Evolutionary conservation across 495 filamentous ascomycete genomes (phyloP), one percentile per base, ranked within the genome.

Genomic region (Friedmanniomyces simplex): DNA sequence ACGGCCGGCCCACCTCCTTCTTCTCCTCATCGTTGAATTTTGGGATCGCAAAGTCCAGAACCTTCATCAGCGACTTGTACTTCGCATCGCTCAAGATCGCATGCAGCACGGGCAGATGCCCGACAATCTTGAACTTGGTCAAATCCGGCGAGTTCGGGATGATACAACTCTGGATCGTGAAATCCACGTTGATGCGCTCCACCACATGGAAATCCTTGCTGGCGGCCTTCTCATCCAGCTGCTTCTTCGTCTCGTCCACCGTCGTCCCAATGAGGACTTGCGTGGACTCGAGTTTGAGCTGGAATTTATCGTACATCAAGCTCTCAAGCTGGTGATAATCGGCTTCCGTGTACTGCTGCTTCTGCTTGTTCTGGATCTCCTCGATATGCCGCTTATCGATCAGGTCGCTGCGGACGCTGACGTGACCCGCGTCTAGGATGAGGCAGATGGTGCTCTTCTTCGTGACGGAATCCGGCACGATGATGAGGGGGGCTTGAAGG

Each of bases 221-320:
- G 18, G 85, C 79, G 42, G 87, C 82, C 55, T 81, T 79, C 10
- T 78, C 77, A 11, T 80, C 79, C 13, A 98, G 74, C 65, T 97
- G 91, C n/a, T 82, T 74, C 65, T 88, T 90, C 3, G 93, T 93
- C 58, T 86, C 85, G 54, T 95, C 86, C 42, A 98, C 84, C 0
- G 89, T 90, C n/a, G 93, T 88, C 6, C 93, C 93, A 59, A 98
- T 95, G 24, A 98, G 77, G 55, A 98, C 80, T 67, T 98, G 93
- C 0, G 93, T 98, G 0, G 89, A 91, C 49, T 94, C 84, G 25
- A 98, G 76, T 64, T 93, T 95, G 64, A 98, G 79, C 32, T 86
- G 70, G 71, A 97, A 98, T 41, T 89, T 89, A 74, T 98, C 93
- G 65, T 98, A 98, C 80, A 98, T 89, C 59, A 97, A 75, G 34